phyloP scores from a whole-genome alignment of 495 filamentous ascomycete species.

The Penicillium psychrofluorescens region DNA sequence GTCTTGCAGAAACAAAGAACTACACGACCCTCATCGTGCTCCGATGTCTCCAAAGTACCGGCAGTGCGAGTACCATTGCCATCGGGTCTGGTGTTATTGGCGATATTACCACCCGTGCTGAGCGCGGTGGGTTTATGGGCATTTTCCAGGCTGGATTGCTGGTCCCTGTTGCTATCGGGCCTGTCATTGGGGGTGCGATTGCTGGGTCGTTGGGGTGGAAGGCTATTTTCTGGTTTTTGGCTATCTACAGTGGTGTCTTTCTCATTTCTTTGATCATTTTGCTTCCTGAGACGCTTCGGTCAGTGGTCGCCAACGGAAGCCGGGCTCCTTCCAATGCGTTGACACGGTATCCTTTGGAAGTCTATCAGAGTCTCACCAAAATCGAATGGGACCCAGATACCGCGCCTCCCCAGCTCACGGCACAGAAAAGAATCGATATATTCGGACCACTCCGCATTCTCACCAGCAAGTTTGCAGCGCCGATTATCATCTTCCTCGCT shows the following conservation, averaged over 20 bases:
- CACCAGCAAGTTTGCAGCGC: slow-evolving; percentile 31
- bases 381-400: slow-evolving; percentile 2
- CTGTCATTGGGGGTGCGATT: slow-evolving; percentile 48
- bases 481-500: slow-evolving; percentile 43
- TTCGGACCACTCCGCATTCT: slow-evolving; percentile 39
- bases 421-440: slow-evolving; percentile 22
- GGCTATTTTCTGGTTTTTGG: slow-evolving; percentile 51
- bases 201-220: slow-evolving; percentile 47
- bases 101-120: slow-evolving; percentile 45
- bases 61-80: slow-evolving; percentile 46
- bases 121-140: slow-evolving; percentile 50
- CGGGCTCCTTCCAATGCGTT: slow-evolving; percentile 13
- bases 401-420: slow-evolving; percentile 4
- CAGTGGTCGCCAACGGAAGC: slow-evolving; percentile 43
- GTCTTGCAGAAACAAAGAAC: slow-evolving; percentile 36
- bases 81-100: slow-evolving; percentile 51
- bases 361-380: slow-evolving; percentile 24
- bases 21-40: slow-evolving; percentile 41
- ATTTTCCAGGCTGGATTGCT: slow-evolving; percentile 44
- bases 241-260: slow-evolving; percentile 39
- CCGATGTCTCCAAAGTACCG: slow-evolving; percentile 42
- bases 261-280: slow-evolving; percentile 29
- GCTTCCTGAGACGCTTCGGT: slow-evolving; percentile 46
- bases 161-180: slow-evolving; percentile 42
- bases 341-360: slow-evolving; percentile 19